phyloP scores from a whole-genome alignment of 805 yeast genomes.

The Barnettozyma pratensis region DNA sequence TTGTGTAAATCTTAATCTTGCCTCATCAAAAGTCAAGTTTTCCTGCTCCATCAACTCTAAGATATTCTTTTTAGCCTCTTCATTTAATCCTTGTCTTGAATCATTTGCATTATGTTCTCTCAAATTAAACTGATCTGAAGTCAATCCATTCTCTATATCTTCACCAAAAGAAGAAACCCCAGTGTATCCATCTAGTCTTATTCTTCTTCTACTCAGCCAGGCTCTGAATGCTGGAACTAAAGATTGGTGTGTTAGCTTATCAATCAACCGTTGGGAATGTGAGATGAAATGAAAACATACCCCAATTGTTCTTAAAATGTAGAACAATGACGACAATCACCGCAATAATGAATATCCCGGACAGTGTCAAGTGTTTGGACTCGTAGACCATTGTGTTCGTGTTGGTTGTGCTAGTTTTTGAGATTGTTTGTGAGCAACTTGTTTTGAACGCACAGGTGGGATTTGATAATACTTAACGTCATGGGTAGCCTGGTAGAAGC shows the following conservation, averaged over 20 bases:
- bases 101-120: constrained; percentile 44
- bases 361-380: no score
- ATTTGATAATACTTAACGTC: no score
- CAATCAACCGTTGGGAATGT: not conserved
- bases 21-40: constrained; percentile 59
- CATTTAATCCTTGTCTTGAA: constrained; percentile 57
- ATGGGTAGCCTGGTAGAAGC: no score
- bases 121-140: constrained; percentile 55
- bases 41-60: constrained; percentile 47
- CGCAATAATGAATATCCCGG: no score
- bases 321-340: no score
- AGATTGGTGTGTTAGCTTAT: no score
- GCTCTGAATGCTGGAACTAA: constrained; percentile 18
- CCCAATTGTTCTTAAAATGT: not conserved
- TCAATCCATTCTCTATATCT: constrained; percentile 55
- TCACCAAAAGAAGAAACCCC: constrained; percentile 31
- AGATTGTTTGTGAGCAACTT: no score
- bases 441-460: no score
- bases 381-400: no score
- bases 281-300: not conserved
- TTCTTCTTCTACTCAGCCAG: constrained; percentile 21
- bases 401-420: no score
- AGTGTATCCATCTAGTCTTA: constrained; percentile 23
- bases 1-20: constrained; percentile 50
- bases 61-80: constrained; percentile 45